phyloP scores from a whole-genome alignment of 805 yeast genomes.

The Metschnikowia anglica region DNA sequence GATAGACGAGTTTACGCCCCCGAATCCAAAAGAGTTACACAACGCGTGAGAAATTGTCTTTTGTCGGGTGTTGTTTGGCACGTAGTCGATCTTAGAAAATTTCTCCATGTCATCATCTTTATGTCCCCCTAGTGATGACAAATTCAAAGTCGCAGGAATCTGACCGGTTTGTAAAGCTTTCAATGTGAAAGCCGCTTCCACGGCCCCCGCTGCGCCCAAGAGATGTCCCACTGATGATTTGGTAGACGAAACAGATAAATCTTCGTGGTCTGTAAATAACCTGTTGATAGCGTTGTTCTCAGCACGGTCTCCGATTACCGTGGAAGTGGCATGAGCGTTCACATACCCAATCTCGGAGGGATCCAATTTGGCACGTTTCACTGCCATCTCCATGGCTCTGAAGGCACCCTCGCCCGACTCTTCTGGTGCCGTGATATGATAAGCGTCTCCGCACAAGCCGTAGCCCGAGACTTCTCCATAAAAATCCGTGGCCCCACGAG shows the following conservation, averaged over 20 bases:
- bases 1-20: constrained; percentile 88
- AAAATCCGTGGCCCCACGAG: constrained; percentile 54
- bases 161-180: constrained; percentile 55
- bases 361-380: constrained; percentile 48
- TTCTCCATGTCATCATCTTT: constrained; percentile 42
- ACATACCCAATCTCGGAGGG: constrained; percentile 64
- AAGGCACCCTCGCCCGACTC: constrained; percentile 81
- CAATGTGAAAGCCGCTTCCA: constrained; percentile 81
- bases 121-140: constrained; percentile 52
- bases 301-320: constrained; percentile 83
- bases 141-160: constrained; percentile 81
- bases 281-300: constrained; percentile 73
- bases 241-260: constrained; percentile 67
- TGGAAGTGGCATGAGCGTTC: constrained; percentile 97
- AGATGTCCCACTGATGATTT: constrained; percentile 94
- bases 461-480: constrained; percentile 85
- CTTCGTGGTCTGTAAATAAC: constrained; percentile 42
- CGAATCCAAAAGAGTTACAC: constrained; percentile 94
- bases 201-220: constrained; percentile 94
- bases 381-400: constrained; percentile 78
- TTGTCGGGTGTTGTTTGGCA: constrained; percentile 45
- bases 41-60: constrained; percentile 56
- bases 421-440: constrained; percentile 90
- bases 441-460: constrained; percentile 89
- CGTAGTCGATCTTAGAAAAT: constrained; percentile 56